phyloP scores from a whole-genome alignment of 1,284 basidiomycete genomes.

The Apiotrichum siamense region DNA sequence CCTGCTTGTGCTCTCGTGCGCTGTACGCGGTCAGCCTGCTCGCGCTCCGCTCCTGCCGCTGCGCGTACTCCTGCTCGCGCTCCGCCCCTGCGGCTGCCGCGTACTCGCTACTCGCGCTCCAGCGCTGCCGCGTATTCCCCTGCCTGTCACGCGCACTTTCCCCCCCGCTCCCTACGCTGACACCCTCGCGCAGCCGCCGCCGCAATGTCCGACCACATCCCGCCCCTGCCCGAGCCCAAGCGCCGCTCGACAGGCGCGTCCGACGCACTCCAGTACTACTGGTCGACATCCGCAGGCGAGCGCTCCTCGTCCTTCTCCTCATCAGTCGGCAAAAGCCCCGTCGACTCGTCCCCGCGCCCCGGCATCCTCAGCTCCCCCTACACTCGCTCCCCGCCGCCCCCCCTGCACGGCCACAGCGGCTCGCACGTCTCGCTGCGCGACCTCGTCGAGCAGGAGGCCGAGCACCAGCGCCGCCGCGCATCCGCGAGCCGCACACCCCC shows the following conservation, averaged over 20 bases:
- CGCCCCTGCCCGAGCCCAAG: neutral
- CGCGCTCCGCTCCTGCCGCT: too few species aligned
- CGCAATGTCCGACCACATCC: slow-evolving; percentile 14
- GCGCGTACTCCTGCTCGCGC: too few species aligned
- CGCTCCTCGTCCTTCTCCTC: slow-evolving; percentile 36
- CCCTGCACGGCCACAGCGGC: neutral
- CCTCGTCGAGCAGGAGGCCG: slow-evolving; percentile 7
- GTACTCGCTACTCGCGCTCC: too few species aligned
- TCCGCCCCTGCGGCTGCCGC: too few species aligned
- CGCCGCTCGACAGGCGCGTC: slow-evolving; percentile 34
- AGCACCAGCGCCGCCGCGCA: neutral
- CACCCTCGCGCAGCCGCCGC: neutral
- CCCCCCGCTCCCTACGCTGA: neutral
- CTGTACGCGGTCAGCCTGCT: too few species aligned
- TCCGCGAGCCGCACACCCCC: neutral
- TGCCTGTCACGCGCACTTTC: neutral
- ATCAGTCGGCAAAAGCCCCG: slow-evolving; percentile 21
- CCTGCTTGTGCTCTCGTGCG: too few species aligned
- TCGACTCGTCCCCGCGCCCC: slow-evolving; percentile 6
- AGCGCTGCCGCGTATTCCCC: too few species aligned
- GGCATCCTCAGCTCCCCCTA: slow-evolving; percentile 13
- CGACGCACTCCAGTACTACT: slow-evolving; percentile 42
- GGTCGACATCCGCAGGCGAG: slow-evolving; percentile 34
- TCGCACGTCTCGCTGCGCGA: slow-evolving; percentile 7
- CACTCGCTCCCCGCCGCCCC: slow-evolving; percentile 11